Conservation (phyloP, 1,139 yeast species). For the Hemisphaericaspora xylofermentans region DNA sequence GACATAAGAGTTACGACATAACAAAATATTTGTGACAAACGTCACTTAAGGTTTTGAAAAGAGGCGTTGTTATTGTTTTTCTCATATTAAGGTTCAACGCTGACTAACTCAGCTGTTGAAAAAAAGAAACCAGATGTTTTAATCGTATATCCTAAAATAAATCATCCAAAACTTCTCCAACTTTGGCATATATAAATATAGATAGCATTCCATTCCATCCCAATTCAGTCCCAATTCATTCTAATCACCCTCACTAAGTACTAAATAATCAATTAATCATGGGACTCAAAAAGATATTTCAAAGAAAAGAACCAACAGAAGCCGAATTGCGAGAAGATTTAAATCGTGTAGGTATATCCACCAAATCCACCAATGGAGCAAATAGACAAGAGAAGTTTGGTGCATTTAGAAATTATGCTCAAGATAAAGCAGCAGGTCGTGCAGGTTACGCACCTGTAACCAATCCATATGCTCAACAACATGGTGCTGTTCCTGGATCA, state of each 20-base stretch:
- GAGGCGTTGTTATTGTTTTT: too few relatives aligned
- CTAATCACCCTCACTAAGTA: not conserved
- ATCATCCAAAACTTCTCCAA: not conserved
- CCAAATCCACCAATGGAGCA: constrained; percentile 34
- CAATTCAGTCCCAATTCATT: not conserved
- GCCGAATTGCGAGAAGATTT: constrained; percentile 53
- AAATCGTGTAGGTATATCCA: constrained; percentile 52
- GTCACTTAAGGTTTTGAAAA: too few relatives aligned
- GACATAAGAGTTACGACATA: too few relatives aligned
- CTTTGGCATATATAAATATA: not conserved
- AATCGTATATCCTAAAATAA: too few relatives aligned
- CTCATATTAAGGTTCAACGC: too few relatives aligned
- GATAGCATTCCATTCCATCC: not conserved
- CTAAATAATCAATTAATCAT: constrained; percentile 17
- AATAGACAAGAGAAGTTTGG: constrained; percentile 59
- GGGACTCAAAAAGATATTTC: constrained; percentile 57
- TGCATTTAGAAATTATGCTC: constrained; percentile 64
- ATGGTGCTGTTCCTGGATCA: constrained; percentile 15
- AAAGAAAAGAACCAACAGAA: constrained; percentile 61
- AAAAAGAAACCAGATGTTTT: too few relatives aligned
- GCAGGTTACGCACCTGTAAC: constrained; percentile 46
- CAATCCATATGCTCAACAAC: constrained; percentile 38
- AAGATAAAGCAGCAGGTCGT: constrained; percentile 40
- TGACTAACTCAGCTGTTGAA: too few relatives aligned
- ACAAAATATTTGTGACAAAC: too few relatives aligned